phyloP scores from a whole-genome alignment of 106 monocot species.

The Dendrobium chrysotoxum region DNA sequence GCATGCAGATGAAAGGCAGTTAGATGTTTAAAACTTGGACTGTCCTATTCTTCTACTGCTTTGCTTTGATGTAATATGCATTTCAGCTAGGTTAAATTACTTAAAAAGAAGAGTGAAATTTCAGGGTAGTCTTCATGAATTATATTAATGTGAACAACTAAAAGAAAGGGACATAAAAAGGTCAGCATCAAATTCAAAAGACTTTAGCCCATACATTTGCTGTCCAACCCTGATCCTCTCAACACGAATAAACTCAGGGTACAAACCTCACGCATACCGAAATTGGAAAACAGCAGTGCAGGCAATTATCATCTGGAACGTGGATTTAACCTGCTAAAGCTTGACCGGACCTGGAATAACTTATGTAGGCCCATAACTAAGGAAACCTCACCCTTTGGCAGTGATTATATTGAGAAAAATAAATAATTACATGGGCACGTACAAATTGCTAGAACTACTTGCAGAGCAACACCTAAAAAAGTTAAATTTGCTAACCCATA shows the following conservation, averaged over 20 bases:
- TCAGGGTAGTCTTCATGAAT: neutral
- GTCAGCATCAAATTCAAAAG: neutral
- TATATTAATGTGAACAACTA: neutral
- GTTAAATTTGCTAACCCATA: neutral
- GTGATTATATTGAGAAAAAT: neutral
- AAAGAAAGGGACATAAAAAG: neutral
- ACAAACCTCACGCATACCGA: neutral
- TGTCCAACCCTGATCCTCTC: no score
- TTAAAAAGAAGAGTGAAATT: neutral
- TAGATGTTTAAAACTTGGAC: neutral
- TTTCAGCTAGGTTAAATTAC: neutral
- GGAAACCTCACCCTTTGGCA: neutral
- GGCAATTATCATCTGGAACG: neutral
- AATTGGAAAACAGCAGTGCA: neutral
- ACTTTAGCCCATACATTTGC: no score
- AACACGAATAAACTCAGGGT: neutral
- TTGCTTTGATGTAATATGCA: neutral
- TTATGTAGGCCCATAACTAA: neutral
- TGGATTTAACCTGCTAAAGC: neutral
- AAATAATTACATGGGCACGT: neutral
- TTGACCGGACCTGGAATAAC: neutral
- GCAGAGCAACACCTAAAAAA: neutral
- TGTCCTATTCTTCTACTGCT: neutral
- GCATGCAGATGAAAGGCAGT: neutral
- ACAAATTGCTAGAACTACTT: neutral